A percentile compares a stretch with the other conserved stretches of the same genome.
Conservation (phyloP, 768 basidiomycete genomes). For the Tulasnella sp. region DNA sequence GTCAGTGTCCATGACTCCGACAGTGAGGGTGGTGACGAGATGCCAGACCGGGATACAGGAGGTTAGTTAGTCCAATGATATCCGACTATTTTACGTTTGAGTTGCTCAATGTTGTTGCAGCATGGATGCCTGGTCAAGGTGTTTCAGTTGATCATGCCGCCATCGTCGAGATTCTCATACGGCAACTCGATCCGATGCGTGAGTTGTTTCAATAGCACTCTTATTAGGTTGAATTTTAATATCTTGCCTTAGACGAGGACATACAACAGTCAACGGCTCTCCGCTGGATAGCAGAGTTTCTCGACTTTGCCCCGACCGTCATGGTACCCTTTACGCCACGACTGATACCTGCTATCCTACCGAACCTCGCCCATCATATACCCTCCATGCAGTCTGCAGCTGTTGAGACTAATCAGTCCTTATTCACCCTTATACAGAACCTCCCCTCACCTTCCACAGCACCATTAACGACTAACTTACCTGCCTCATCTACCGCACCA, state of each 20-base stretch:
- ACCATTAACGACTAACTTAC: neutral
- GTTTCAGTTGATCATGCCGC: conserved; percentile 83
- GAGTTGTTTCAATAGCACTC: conserved; percentile 26
- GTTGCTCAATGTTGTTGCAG: conserved; percentile 28
- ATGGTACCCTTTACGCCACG: conserved; percentile 91
- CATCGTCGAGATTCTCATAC: conserved; percentile 84
- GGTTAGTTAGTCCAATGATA: conserved; percentile 32
- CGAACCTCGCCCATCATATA: conserved; percentile 87
- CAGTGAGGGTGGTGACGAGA: conserved; percentile 33
- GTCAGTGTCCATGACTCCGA: conserved; percentile 16
- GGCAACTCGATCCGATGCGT: conserved; percentile 78
- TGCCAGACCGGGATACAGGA: conserved; percentile 49
- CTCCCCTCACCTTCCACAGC: conserved; percentile 50
- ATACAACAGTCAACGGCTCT: conserved; percentile 92
- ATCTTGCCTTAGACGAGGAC: conserved; percentile 56
- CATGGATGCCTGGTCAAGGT: conserved; percentile 89
- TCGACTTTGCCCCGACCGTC: conserved; percentile 76
- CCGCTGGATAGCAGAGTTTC: conserved; percentile 82
- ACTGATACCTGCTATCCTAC: conserved; percentile 82
- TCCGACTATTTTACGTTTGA: too few relatives aligned
- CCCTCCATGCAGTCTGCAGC: conserved; percentile 81
- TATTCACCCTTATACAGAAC: conserved; percentile 73
- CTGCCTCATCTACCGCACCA: neutral
- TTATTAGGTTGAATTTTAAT: neutral
- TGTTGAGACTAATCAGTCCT: conserved; percentile 68